These are phyloP conservation scores for Fusarium hainanense DNA, from an alignment of 2,329 filamentous ascomycete genomes.

Conservation along the genomic window DNA sequence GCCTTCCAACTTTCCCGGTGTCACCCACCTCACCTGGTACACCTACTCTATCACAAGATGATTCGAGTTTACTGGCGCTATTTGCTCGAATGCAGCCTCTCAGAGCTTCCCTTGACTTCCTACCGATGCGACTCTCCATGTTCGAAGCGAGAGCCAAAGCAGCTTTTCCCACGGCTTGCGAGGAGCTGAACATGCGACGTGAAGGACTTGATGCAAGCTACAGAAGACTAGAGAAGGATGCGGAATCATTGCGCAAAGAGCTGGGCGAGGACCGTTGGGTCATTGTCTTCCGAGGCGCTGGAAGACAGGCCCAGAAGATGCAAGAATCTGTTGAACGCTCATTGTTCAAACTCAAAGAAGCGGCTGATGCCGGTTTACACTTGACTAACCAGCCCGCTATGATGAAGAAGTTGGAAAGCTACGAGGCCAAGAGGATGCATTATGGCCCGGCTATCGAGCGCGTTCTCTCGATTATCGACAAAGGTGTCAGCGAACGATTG, in stretches of 20 bases:
- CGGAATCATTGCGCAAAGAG: slow-evolving; percentile 88
- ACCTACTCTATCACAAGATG: slow-evolving; percentile 75
- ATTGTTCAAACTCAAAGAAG: slow-evolving; percentile 82
- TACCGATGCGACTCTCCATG: slow-evolving; percentile 91
- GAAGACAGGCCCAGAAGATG: slow-evolving; percentile 94
- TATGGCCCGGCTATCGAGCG: slow-evolving; percentile 94
- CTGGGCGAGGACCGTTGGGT: slow-evolving; percentile 97
- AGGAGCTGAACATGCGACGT: slow-evolving; percentile 83
- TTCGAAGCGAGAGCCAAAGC: slow-evolving; percentile 82
- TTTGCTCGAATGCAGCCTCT: slow-evolving; percentile 97
- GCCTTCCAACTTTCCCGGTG: slow-evolving; percentile 71
- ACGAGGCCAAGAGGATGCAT: slow-evolving; percentile 93
- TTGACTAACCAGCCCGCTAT: slow-evolving; percentile 76
- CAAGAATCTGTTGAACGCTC: slow-evolving; percentile 93
- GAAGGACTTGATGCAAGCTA: slow-evolving; percentile 84
- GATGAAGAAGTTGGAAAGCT: slow-evolving; percentile 88
- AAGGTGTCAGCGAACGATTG: slow-evolving; percentile 92
- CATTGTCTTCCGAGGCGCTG: slow-evolving; percentile 92
- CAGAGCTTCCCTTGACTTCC: slow-evolving; percentile 90
- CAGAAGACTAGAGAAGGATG: slow-evolving; percentile 88
- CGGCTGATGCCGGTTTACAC: slow-evolving; percentile 79
- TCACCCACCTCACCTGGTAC: slow-evolving; percentile 70
- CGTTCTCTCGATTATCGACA: slow-evolving; percentile 91
- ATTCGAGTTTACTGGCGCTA: slow-evolving; percentile 86
- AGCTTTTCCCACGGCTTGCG: slow-evolving; percentile 89